A percentile compares a stretch with the other conserved stretches of the same genome.
These are phyloP conservation scores for Wickerhamiella pararugosa DNA, from an alignment of 1,139 yeast species.

Conservation along the genomic window DNA sequence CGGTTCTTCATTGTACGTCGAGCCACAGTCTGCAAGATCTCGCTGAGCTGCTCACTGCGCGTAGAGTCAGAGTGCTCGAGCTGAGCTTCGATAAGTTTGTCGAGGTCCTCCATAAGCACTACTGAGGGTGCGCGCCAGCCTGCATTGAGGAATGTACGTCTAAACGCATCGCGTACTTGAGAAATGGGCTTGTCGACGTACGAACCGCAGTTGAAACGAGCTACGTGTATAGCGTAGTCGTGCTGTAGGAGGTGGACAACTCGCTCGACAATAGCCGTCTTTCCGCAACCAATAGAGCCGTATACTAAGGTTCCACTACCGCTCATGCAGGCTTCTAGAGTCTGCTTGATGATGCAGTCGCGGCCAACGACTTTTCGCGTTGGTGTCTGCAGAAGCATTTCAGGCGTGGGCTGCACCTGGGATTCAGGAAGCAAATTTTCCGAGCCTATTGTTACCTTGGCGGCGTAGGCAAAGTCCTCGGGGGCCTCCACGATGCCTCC, in stretches of 20 bases:
- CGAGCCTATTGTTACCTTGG: conserved; percentile 37
- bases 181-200: conserved; percentile 43
- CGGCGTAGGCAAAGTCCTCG: conserved; percentile 17
- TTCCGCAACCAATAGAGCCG: conserved; percentile 77
- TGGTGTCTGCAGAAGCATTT: conserved; percentile 1
- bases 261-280: conserved; percentile 38
- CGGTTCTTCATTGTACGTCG: conserved; percentile 29
- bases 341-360: conserved; percentile 32
- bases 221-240: conserved; percentile 29
- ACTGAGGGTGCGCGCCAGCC: conserved; percentile 73
- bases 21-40: conserved; percentile 24
- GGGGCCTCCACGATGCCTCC: conserved; percentile 45
- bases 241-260: conserved; percentile 28
- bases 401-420: conserved; percentile 26
- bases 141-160: conserved; percentile 42
- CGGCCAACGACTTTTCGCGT: conserved; percentile 39
- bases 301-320: conserved; percentile 46
- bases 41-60: conserved; percentile 45
- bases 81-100: conserved; percentile 57
- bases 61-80: conserved; percentile 53
- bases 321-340: conserved; percentile 32
- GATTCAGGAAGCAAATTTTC: conserved; percentile 40
- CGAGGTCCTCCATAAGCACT: conserved; percentile 68
- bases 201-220: conserved; percentile 39
- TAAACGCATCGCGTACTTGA: conserved; percentile 35